Evolutionary conservation across 1,139 yeast species (phyloP), one percentile per base, ranked within the genome.

Genomic region (Lipomyces yarrowii): DNA sequence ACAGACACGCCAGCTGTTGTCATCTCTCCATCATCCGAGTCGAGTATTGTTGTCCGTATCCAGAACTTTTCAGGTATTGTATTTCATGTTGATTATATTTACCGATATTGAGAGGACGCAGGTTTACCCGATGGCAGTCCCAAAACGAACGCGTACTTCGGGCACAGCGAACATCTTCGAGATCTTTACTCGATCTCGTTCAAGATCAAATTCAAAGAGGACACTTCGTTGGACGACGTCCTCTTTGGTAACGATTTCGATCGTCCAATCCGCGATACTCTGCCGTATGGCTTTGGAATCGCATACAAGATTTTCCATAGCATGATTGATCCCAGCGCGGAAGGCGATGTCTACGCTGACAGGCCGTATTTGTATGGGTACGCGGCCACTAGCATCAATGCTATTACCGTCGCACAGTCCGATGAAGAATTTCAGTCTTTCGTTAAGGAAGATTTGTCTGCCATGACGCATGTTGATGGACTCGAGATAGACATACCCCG

Each of bases 201-300:
- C 56, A 37, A 30, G 10, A 57, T 68, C 53, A 53, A 30, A 23
- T 68, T 68, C 59, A 48, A 42, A 1, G 51, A 56, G 3, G 62
- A 64, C 46, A 55, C 53, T 23, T 56, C 62, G 4, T 65, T 64
- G 0, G 80, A 83, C 58, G 82, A 82, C 18, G 77, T 88, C 62
- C 71, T 86, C 15, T 88, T 86, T 78, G 93, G 93, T 1, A 89
- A 89, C 73, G 93, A 89, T 73, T 87, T 87, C 74, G 85, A 82
- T 30, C 77, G 80, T 42, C 88, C 91, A 0, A 84, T 89, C 56
- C 78, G 82, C 56, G 87, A 87, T 65, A 80, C 82, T 65, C 82
- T 89, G 13, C 94, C 94, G 2, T 87, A 78, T 80, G 90, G 83
- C 10, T 67, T 65, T 52, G 58, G 65, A 13, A 13, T 62, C 53